Evolutionary conservation across 2,329 filamentous ascomycete species (phyloP), one percentile per base, ranked within the genome.

Genomic region (Hawksworthiomyces lignivorus): DNA sequence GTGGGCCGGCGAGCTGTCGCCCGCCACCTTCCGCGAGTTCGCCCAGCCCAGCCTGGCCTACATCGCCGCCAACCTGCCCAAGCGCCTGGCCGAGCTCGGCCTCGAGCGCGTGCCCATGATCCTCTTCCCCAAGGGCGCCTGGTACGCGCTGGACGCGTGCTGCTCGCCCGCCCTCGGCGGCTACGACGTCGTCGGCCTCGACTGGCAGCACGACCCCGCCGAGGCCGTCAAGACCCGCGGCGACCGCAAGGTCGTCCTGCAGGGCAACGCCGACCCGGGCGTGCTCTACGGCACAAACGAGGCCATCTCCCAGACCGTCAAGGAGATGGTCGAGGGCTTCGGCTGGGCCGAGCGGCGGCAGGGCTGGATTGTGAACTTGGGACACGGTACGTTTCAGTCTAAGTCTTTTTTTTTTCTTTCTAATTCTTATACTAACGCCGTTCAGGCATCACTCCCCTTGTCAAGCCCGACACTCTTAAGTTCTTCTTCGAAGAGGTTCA

Each of bases 91-190:
- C 52, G 83, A 86, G 58, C 72, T 94, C 57, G 80, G 81, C 0
- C 65, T 90, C 39, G 84, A 89, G 44, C 72, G 69, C 10, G 90
- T 98, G 4, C 92, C 92, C 4, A 96, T 97, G 89, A 94, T 89
- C 5, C 88, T 97, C 19, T 98, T 98, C 62, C 88, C 92, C 27
- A 98, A 98, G 69, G 92, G 92, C 10, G 90, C 92, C 10, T 97
- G 92, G 86, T 92, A 94, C 62, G 87, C 88, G 4, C 72, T 98
- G 36, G 86, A 96, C 53, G 80, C 85, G 24, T 76, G 92, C 17
- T 96, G 89, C 67, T 70, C 77, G 24, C 32, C 22, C 19, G 14
- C 27, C 17, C 11, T 33, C 18, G 45, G 43, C 28, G 89, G 88
- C 30, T 98, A 97, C 69, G 78, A 97, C 56, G 87, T 96, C 28